phyloP scores from a whole-genome alignment of 371 early-diverging fungal genomes.

The Mucor saturninus region DNA sequence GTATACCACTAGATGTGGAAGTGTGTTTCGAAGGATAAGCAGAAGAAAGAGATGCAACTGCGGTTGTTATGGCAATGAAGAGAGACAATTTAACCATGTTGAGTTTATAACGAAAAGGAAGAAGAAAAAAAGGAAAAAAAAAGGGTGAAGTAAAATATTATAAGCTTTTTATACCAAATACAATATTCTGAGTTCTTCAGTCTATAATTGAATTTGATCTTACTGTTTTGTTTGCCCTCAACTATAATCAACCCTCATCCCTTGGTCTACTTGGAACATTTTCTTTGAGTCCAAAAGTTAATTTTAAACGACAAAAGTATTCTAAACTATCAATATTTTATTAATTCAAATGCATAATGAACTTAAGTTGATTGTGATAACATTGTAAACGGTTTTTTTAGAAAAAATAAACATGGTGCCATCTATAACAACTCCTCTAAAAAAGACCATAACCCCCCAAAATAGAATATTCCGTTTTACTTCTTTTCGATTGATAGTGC shows the following conservation, averaged over 20 bases:
- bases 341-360: background rate
- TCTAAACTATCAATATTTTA: background rate
- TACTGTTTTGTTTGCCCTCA: background rate
- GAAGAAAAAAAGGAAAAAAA: background rate
- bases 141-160: background rate
- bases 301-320: background rate
- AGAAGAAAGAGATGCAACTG: background rate
- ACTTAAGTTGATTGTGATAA: background rate
- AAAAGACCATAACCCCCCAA: no score
- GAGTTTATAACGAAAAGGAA: background rate
- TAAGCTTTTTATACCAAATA: background rate
- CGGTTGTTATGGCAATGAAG: background rate
- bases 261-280: background rate
- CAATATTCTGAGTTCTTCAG: background rate
- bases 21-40: background rate
- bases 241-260: background rate
- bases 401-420: no score
- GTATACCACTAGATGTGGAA: conserved; percentile 10
- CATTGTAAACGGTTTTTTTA: no score
- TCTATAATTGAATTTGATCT: background rate
- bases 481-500: no score
- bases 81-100: background rate
- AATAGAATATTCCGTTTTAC: no score
- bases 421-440: no score
- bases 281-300: background rate